Base-by-base conservation (phyloP, 257 asterid genomes). In the Rhazya stricta region DNA sequence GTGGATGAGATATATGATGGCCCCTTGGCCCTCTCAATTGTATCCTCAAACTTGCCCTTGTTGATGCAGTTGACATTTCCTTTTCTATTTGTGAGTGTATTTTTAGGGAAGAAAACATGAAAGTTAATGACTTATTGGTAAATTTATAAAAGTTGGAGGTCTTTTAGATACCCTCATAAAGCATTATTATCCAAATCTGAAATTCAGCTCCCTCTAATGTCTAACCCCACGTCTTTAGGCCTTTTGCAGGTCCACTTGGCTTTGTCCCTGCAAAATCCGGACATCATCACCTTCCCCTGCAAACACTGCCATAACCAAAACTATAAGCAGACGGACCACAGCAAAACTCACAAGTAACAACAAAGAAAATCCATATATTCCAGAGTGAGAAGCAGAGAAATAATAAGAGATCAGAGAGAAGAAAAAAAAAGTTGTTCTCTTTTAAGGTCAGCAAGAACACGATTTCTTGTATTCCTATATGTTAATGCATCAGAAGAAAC, bases 401-500 rank as follows among this genome's bases (percentile, higher is more conserved):
- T 56, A 30, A 0, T 13, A 43, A 46, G 57, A 43, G 19, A 36
- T 79, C 60, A 62, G 39, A 67, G 18, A 69, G 51, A 61, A 63
- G 27, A 4, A 45, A 12, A 65, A n/a, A 54, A 50, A 19, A 5
- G 58, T 23, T 56, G 37, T 67, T 21, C 13, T 53, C 11, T n/a
- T 54, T 56, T n/a, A 21, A 41, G 68, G 29, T 37, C 8, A 34
- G 50, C 27, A 23, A 73, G 36, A 65, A 63, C 18, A 32, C 19
- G 46, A 19, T 70, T 67, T 76, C 8, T 61, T 46, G 66, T 18
- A 15, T 41, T 37, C 32, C 27, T 76, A 43, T 63, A 69, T 74
- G 75, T 75, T 69, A 72, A 84, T 79, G 84, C 81, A 69, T 81
- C 81, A 77, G 81, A 74, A 76, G 67, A 79, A 73, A 57, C 39